Percentiles rank a stretch among this genome's conserved stretches.
These are phyloP conservation scores for Termitomyces sp. DNA, from an alignment of 768 basidiomycete genomes.

Conservation along the genomic window DNA sequence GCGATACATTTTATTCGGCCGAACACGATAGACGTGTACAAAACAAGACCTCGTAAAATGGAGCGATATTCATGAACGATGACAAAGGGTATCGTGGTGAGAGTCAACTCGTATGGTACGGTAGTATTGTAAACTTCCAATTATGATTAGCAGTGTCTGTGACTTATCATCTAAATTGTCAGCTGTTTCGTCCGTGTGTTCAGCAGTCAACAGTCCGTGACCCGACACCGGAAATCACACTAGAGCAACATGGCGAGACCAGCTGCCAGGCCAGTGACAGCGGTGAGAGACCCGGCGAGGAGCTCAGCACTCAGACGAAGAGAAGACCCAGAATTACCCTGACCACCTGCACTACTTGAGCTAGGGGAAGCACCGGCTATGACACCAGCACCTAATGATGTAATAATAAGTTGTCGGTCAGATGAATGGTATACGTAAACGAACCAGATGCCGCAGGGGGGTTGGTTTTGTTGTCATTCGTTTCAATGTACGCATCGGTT, in stretches of 20 bases:
- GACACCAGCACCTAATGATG: constrained; percentile 22
- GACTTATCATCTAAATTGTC: constrained; percentile 3
- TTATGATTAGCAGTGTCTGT: constrained; percentile 7
- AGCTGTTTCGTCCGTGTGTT: too few relatives aligned
- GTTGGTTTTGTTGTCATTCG: constrained; percentile 64
- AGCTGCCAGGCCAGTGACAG: constrained; percentile 13
- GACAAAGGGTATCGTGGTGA: constrained; percentile 9
- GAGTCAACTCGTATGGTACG: not conserved
- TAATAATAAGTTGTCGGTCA: constrained; percentile 18
- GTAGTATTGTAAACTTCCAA: constrained; percentile 6
- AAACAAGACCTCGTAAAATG: not conserved
- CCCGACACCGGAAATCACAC: not conserved
- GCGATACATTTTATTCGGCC: not conserved
- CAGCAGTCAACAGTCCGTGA: not conserved
- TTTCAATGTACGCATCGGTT: constrained; percentile 75
- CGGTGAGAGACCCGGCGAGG: constrained; percentile 6
- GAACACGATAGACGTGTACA: not conserved
- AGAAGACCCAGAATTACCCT: constrained; percentile 4
- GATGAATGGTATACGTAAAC: constrained; percentile 19
- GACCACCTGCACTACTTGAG: constrained; percentile 19
- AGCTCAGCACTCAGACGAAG: constrained; percentile 5
- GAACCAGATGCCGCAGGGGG: constrained; percentile 52
- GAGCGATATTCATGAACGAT: not conserved
- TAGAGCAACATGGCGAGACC: constrained; percentile 13
- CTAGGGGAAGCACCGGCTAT: constrained; percentile 27